These are phyloP conservation scores for Vitis hybrid DNA, from an alignment of 177 flowering plant species.

Conservation along the genomic window DNA sequence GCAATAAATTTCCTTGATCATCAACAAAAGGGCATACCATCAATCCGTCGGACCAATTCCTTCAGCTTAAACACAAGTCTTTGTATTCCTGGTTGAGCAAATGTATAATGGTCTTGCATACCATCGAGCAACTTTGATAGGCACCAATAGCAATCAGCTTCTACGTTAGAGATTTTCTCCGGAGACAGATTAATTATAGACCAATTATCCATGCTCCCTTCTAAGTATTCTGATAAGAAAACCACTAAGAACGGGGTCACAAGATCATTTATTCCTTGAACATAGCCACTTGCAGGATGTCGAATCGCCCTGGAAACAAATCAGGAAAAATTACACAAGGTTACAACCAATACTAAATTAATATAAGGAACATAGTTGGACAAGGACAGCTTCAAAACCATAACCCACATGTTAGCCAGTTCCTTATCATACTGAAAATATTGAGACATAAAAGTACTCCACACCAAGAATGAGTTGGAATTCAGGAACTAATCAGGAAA, in stretches of 20 bases:
- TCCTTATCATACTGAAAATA: neutral
- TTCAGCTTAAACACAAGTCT: conserved; percentile 93
- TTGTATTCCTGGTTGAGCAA: conserved; percentile 99
- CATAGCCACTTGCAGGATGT: conserved; percentile 99
- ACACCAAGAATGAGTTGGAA: neutral
- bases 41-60: conserved; percentile 90
- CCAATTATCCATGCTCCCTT: conserved; percentile 82
- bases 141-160: conserved; percentile 99
- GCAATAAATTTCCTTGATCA: neutral
- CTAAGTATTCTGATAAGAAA: conserved; percentile 85
- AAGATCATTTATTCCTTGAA: conserved; percentile 98
- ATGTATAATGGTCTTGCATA: conserved; percentile 99
- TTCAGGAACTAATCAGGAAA: neutral
- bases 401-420: neutral
- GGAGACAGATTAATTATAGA: conserved; percentile 54
- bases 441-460: neutral
- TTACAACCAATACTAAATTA: neutral
- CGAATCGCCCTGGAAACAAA: conserved; percentile 85
- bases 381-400: neutral
- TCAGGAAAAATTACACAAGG: conserved; percentile 7
- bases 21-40: conserved; percentile 55
- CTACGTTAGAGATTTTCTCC: conserved; percentile 62
- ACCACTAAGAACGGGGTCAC: conserved; percentile 93
- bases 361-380: neutral
- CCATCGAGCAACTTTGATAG: conserved; percentile 94